These are phyloP conservation scores for Xerophyta viscosa DNA, from an alignment of 106 monocot genomes.

Conservation along the genomic window DNA sequence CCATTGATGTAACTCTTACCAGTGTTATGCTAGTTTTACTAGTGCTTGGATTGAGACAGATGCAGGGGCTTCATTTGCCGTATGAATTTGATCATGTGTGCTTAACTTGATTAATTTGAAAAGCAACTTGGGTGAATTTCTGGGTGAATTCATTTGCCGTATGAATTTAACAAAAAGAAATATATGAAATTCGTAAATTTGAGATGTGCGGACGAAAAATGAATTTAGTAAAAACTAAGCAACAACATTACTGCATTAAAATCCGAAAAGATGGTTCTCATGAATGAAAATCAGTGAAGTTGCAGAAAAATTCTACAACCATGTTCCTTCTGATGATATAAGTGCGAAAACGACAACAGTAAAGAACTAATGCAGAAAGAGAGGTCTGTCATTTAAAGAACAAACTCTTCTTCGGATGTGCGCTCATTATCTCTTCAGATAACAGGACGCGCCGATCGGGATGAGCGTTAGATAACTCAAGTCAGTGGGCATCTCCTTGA, in stretches of 20 bases:
- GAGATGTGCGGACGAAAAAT: too few species aligned
- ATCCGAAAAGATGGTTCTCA: background rate
- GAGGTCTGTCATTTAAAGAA: conserved; percentile 2
- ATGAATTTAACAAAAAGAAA: too few species aligned
- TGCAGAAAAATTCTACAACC: background rate
- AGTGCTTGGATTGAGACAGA: too few species aligned
- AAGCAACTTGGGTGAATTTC: too few species aligned
- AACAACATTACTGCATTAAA: background rate
- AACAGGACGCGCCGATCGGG: background rate
- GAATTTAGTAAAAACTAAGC: too few species aligned
- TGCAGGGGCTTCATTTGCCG: too few species aligned
- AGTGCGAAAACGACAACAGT: background rate
- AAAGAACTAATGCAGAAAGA: background rate
- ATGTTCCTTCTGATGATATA: background rate
- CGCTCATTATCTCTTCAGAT: conserved; percentile 2
- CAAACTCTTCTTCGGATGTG: background rate
- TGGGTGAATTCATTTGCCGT: too few species aligned
- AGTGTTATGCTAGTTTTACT: too few species aligned
- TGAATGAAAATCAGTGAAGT: background rate
- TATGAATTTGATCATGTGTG: too few species aligned
- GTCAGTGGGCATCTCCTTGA: conserved; percentile 13
- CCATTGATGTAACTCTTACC: too few species aligned
- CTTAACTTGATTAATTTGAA: too few species aligned
- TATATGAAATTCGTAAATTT: too few species aligned
- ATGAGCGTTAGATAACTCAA: background rate